A percentile compares a stretch with the other conserved stretches of the same genome.
phyloP scores from a whole-genome alignment of 768 basidiomycete genomes.

The Mycena sanguinolenta region DNA sequence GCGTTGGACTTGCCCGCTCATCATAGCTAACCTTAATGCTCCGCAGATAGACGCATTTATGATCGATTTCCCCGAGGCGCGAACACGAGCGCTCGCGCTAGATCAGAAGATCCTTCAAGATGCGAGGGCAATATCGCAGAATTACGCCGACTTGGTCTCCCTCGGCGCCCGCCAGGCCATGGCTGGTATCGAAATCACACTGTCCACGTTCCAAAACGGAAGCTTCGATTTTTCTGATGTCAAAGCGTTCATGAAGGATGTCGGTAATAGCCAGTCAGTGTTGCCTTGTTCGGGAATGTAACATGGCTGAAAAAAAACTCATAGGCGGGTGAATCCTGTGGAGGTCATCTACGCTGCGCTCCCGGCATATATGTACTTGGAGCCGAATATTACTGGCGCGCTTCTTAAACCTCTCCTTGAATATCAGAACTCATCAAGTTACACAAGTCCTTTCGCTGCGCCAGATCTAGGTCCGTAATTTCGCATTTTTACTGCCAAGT shows the following conservation, averaged over 20 bases:
- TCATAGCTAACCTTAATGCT: not conserved
- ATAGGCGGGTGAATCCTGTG: constrained; percentile 22
- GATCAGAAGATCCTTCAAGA: constrained; percentile 54
- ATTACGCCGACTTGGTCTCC: constrained; percentile 58
- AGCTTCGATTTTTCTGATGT: constrained; percentile 56
- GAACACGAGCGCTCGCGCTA: constrained; percentile 50
- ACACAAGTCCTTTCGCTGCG: constrained; percentile 43
- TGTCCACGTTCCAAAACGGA: constrained; percentile 44
- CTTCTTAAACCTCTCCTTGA: constrained; percentile 23
- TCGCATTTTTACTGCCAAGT: not conserved
- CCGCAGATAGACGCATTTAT: constrained; percentile 58
- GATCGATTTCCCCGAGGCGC: constrained; percentile 53
- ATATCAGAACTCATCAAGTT: constrained; percentile 53
- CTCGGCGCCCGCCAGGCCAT: constrained; percentile 61
- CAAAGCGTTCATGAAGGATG: constrained; percentile 63
- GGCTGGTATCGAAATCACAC: constrained; percentile 61
- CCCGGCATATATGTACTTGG: constrained; percentile 40
- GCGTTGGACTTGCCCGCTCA: constrained; percentile 16
- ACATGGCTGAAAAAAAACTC: not conserved
- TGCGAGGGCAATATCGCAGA: constrained; percentile 51
- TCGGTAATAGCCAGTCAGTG: constrained; percentile 52
- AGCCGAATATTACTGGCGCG: constrained; percentile 50
- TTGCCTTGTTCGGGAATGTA: not conserved
- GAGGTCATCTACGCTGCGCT: constrained; percentile 53
- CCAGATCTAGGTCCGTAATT: constrained; percentile 48